Percentiles rank a stretch among this genome's conserved stretches.
These are phyloP conservation scores for Hibiscus mutabilis DNA, from an alignment of 345 rosid genomes.

Conservation along the genomic window DNA sequence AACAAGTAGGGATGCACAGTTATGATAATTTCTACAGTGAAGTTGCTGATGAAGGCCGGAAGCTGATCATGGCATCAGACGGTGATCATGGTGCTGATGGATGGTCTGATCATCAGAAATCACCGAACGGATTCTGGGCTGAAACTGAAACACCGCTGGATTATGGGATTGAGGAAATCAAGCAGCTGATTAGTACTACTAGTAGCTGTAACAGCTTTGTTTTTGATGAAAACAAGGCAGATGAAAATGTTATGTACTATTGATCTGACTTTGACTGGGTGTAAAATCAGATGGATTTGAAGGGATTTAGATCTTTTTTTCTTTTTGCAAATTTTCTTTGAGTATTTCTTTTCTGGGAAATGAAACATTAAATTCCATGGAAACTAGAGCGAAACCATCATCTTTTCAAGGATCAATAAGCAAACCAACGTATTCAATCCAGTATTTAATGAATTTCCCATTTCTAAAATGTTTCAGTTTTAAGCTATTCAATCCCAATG, in stretches of 20 bases:
- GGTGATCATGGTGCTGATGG: not conserved
- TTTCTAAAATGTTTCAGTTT: not conserved
- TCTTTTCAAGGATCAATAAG: slow-evolving; percentile 11
- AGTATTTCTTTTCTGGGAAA: slow-evolving; percentile 20
- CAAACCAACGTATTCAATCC: not conserved
- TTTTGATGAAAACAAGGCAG: slow-evolving; percentile 56
- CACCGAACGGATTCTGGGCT: slow-evolving; percentile 17
- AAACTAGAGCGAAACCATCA: slow-evolving; percentile 12
- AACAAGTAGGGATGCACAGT: slow-evolving; percentile 21
- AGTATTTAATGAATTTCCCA: not conserved
- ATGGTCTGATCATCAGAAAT: slow-evolving; percentile 4
- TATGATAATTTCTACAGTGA: slow-evolving; percentile 8
- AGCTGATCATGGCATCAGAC: slow-evolving; percentile 14
- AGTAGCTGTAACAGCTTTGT: slow-evolving; percentile 34
- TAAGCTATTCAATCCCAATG: not conserved
- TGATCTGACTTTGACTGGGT: slow-evolving; percentile 28
- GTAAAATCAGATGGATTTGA: slow-evolving; percentile 28
- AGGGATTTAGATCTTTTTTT: slow-evolving; percentile 8
- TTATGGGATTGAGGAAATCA: slow-evolving; percentile 74
- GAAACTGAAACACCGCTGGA: slow-evolving; percentile 29
- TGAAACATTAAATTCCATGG: slow-evolving; percentile 13
- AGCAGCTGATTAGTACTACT: slow-evolving; percentile 49
- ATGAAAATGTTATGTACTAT: slow-evolving; percentile 45
- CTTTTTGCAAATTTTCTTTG: not conserved
- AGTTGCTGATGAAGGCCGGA: slow-evolving; percentile 20